These are phyloP conservation scores for Calonectria crousiana DNA, from an alignment of 2,329 filamentous ascomycete genomes.

Conservation along the genomic window DNA sequence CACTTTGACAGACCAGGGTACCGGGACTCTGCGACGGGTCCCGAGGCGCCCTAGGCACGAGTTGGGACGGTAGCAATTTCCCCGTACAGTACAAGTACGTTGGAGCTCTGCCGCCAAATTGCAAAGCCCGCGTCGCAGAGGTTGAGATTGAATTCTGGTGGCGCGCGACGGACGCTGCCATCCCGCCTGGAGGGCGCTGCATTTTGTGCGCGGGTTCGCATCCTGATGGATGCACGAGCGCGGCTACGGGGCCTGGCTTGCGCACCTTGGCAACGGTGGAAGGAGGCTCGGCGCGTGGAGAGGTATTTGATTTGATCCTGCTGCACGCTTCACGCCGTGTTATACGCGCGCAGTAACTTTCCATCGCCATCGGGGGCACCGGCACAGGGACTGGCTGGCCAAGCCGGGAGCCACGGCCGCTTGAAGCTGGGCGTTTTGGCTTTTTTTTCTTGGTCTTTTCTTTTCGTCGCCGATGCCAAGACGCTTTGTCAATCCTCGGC, in stretches of 20 bases:
- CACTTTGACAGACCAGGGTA: constrained; percentile 21
- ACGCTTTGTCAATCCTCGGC: constrained; percentile 8
- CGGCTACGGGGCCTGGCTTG: neutral
- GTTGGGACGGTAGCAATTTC: constrained; percentile 10
- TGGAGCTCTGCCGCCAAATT: neutral
- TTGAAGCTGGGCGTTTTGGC: neutral
- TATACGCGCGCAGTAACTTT: neutral
- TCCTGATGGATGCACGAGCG: neutral
- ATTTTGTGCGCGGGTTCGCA: neutral
- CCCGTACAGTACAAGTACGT: neutral
- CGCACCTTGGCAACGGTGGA: constrained; percentile 8
- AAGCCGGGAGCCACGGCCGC: constrained; percentile 33
- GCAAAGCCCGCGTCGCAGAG: neutral
- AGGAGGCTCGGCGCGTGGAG: neutral
- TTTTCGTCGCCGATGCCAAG: constrained; percentile 1
- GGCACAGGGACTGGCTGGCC: constrained; percentile 24
- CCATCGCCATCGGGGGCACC: constrained; percentile 9
- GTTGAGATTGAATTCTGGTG: constrained; percentile 1
- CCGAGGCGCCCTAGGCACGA: constrained; percentile 1
- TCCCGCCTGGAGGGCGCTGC: neutral
- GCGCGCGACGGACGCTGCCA: neutral
- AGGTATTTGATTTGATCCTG: too few relatives aligned
- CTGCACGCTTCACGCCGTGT: neutral
- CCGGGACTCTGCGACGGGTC: neutral
- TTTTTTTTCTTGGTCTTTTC: neutral